Percentiles rank a stretch among this genome's conserved stretches.
These are phyloP conservation scores for Candida glucosophila DNA, from an alignment of 1,139 yeast genomes.

Conservation along the genomic window DNA sequence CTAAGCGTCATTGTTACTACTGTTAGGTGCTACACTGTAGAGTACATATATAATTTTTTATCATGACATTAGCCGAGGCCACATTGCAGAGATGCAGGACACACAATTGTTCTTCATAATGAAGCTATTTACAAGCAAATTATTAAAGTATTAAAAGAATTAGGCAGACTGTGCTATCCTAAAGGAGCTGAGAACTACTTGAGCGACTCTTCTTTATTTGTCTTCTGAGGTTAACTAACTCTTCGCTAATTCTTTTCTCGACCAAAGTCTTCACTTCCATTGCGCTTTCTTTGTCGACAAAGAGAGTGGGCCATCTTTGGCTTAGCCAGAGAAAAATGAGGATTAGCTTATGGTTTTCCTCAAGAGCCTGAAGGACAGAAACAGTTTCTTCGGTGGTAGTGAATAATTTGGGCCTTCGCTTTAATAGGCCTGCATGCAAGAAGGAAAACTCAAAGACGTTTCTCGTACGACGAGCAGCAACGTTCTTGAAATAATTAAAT, in stretches of 20 bases:
- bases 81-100: too few relatives aligned
- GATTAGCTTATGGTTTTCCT: slow-evolving; percentile 60
- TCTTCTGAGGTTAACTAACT: slow-evolving; percentile 36
- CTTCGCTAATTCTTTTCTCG: slow-evolving; percentile 59
- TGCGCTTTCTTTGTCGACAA: slow-evolving; percentile 73
- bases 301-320: slow-evolving; percentile 76
- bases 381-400: slow-evolving; percentile 17
- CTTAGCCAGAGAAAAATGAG: slow-evolving; percentile 78
- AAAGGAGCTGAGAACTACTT: slow-evolving; percentile 42
- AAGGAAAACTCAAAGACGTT: slow-evolving; percentile 37
- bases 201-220: slow-evolving; percentile 33
- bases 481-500: slow-evolving; percentile 26
- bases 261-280: slow-evolving; percentile 54
- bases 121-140: too few relatives aligned
- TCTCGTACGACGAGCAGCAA: slow-evolving; percentile 28
- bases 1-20: too few relatives aligned
- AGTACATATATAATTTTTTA: too few relatives aligned
- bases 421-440: slow-evolving; percentile 21
- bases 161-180: slow-evolving; percentile 10
- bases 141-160: too few relatives aligned
- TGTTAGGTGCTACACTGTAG: too few relatives aligned
- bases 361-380: slow-evolving; percentile 43
- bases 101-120: too few relatives aligned
- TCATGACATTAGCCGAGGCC: too few relatives aligned
- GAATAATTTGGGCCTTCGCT: slow-evolving; percentile 12